Evolutionary conservation across 768 basidiomycete genomes (phyloP), one percentile per base, ranked within the genome.

Genomic region (Hortiboletus flavorubellus): DNA sequence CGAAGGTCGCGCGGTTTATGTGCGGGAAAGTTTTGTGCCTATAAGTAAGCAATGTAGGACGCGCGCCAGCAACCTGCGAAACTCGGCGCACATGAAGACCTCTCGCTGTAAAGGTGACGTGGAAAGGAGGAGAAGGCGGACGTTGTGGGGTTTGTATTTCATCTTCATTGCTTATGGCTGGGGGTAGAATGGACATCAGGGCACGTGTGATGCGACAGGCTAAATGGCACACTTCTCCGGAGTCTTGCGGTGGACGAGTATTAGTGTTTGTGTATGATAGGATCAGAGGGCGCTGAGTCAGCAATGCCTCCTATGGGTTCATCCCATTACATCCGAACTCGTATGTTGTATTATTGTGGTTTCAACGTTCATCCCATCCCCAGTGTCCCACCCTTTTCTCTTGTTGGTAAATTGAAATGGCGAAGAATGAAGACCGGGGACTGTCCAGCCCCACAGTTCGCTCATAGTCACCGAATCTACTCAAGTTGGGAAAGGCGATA

Each of bases 21-120:
- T 3, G 89, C 86, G 55, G 88, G 85, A 69, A 91, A 91, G 18
- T 79, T 87, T 33, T 89, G 89, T 49, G 84, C 80, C 89, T 90
- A 75, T 47, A 59, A 51, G 37, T 45, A 44, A 58, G 21, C 31
- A 39, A 41, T 31, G 49, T 65, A 59, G 57, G 50, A 53, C 37
- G 52, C 44, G 41, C 56, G 62, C 55, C 29, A 57, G 46, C 53
- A 11, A 41, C 18, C 16, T 18, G 46, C 2, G n/a, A 41, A 52
- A 59, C 59, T 39, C 29, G 49, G 59, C 65, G 18, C 84, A 90
- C 89, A 79, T 88, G 87, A 62, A 90, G 75, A 55, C 84, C 85
- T 63, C 89, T 77, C 42, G 83, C 82, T 30, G 80, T 71, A 66
- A 89, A 89, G 2, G 86, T 85, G 12, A 82, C 86, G 60, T 91